Evolutionary conservation across 805 yeast species (phyloP), one percentile per base, ranked within the genome.

Genomic region (Metschnikowia shivogae): DNA sequence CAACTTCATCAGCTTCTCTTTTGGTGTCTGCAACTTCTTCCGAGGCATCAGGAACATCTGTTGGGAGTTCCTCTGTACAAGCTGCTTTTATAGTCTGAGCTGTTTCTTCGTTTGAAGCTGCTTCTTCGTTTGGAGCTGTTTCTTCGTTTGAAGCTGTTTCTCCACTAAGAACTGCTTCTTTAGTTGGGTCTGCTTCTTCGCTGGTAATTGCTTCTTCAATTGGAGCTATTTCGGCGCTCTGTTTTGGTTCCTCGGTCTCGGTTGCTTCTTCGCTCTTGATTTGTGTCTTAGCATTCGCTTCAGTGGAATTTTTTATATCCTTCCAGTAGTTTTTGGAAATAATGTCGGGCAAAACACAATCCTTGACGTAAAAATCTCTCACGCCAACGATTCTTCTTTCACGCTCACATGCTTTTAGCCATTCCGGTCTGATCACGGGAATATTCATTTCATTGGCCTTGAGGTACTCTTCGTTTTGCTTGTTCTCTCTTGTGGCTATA

Each of bases 371-470:
- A 55, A 85, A 88, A 54, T 88, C 89, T 58, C 95, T 77, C 12
- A 93, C 99, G 24, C 98, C 97, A 35, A 90, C 95, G 45, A 93
- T 82, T 58, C 96, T 71, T 55, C 93, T 80, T 59, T 90, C 97
- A 35, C 76, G 64, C 56, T 87, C 95, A 69, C 98, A 93, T 0
- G 97, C 97, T 64, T 86, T 84, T 46, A 93, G 71, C 98, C 98
- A 93, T 62, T 93, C 97, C 0, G 99, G 98, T 63, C 96, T 78
- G 24, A 93, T 90, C 33, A 93, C 79, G 2, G 99, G 99, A 45
- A 93, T 89, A 60, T 89, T 93, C 70, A 81, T 78, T 43, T 84
- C 89, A 49, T 77, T 74, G 1, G 98, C 99, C 60, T 81, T 84
- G 50, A 81, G 73, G 68, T 79, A 86, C 63, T 87, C 90, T 13